Evolutionary conservation across 371 early-diverging fungal genomes (phyloP).

Genomic region (Mortierella sp.): DNA sequence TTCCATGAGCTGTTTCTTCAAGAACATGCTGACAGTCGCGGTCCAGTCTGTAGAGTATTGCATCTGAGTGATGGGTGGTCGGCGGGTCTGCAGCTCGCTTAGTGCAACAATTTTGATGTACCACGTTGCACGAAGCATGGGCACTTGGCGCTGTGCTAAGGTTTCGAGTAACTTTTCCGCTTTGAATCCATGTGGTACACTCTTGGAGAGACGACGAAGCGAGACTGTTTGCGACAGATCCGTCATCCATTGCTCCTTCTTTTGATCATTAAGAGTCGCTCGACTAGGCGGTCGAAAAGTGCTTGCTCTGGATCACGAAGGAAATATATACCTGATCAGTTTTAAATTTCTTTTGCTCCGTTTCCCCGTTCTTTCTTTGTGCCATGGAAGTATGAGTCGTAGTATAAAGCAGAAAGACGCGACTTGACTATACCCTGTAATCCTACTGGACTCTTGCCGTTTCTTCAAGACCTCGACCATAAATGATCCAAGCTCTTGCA

Average conservation of each 20-base stretch:
- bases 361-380: too few relatives aligned
- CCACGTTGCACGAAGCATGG: constrained; percentile 80
- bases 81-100: constrained; percentile 51
- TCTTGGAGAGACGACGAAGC: constrained; percentile 65
- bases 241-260: constrained; percentile 70
- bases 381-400: too few relatives aligned
- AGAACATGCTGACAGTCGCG: constrained; percentile 34
- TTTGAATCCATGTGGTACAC: constrained; percentile 74
- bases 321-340: too few relatives aligned
- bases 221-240: constrained; percentile 67
- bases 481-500: constrained; percentile 64
- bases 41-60: constrained; percentile 54
- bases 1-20: constrained; percentile 60
- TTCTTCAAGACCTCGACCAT: constrained; percentile 69
- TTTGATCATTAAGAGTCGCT: constrained; percentile 63
- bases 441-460: constrained; percentile 60
- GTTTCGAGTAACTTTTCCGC: constrained; percentile 72
- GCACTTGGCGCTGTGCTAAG: constrained; percentile 68
- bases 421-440: constrained; percentile 59
- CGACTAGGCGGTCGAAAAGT: constrained; percentile 69
- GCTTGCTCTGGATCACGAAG: constrained; percentile 52
- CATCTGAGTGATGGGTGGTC: constrained; percentile 19
- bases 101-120: constrained; percentile 73
- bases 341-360: too few relatives aligned
- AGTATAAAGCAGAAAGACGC: too few relatives aligned